Evolutionary conservation across 2,329 filamentous ascomycete species (phyloP), one percentile per base, ranked within the genome.

Genomic region (Fusarium chlamydosporum): DNA sequence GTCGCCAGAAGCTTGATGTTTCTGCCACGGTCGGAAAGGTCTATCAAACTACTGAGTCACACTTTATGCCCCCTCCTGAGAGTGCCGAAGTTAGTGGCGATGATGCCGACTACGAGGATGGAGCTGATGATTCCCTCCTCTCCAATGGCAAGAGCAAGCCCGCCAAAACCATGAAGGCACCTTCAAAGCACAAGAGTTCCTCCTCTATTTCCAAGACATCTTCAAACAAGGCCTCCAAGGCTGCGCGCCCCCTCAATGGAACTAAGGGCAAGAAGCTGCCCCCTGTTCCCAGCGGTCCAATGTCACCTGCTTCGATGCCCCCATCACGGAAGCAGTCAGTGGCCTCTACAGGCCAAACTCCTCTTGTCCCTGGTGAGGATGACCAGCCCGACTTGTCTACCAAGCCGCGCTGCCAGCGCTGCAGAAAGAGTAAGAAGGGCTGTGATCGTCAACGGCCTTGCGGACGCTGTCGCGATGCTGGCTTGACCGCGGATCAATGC

Each of bases 401-500:
- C 71, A 97, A 98, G 82, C 96, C 96, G 58, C 94, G 96, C 67
- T 99, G 96, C 84, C 96, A 99, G 79, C 92, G 96, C 61, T 99
- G 96, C 85, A 92, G 96, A 75, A 99, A 99, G 88, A 98, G 95
- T 83, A 99, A 99, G 86, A 99, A 99, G 82, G 96, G 96, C 13
- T 99, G 96, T 78, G 96, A 99, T 82, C 91, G 96, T 61, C 96
- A 98, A 81, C 91, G 96, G 38, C 96, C 96, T 29, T 99, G 96
- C 76, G 93, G 94, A 57, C 89, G 96, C 68, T 99, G 96, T 88
- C 93, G 94, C 79, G 96, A 99, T 81, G 96, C 96, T 42, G 96
- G 96, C 20, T 93, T 99, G 74, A 92, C 92, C 59, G 89, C 93
- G 62, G 96, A 98, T 72, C 93, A 95, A 69, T 99, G 96, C 80